Conservation (phyloP, 225 moss, liverwort and hornwort species). For the Polytrichum formosum region DNA sequence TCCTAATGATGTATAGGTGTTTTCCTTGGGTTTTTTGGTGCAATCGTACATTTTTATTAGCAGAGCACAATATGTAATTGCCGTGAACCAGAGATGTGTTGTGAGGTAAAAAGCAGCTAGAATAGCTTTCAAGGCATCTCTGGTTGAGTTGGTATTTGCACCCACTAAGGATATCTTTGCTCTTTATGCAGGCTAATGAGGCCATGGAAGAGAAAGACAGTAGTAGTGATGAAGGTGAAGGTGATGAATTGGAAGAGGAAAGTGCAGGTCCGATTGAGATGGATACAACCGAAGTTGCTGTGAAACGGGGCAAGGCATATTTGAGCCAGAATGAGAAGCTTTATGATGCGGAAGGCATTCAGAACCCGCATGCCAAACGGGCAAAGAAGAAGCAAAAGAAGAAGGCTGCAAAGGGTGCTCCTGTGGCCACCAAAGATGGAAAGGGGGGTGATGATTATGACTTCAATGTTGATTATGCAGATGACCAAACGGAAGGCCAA, state of each 20-base stretch:
- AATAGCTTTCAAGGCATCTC: too few relatives aligned
- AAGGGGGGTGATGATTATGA: slow-evolving; percentile 38
- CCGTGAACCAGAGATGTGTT: too few relatives aligned
- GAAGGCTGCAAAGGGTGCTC: slow-evolving; percentile 43
- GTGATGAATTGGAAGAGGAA: slow-evolving; percentile 31
- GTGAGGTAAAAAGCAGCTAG: too few relatives aligned
- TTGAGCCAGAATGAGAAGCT: slow-evolving; percentile 65
- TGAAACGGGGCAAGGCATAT: slow-evolving; percentile 46
- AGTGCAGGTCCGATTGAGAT: slow-evolving; percentile 40
- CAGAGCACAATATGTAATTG: too few relatives aligned
- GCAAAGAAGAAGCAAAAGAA: slow-evolving; percentile 55
- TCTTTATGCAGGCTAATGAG: slow-evolving; percentile 4
- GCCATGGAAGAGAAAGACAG: slow-evolving; percentile 22
- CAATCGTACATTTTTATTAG: too few relatives aligned
- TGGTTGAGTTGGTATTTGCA: too few relatives aligned
- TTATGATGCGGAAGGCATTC: slow-evolving; percentile 61
- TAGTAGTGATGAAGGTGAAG: slow-evolving; percentile 34
- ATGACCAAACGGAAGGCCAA: not conserved
- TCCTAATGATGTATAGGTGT: too few relatives aligned
- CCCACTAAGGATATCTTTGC: not conserved
- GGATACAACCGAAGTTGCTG: slow-evolving; percentile 44
- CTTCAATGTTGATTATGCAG: slow-evolving; percentile 24
- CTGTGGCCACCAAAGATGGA: slow-evolving; percentile 14
- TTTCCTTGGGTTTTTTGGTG: too few relatives aligned
- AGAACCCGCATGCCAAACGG: slow-evolving; percentile 58